Evolutionary conservation across 148 eudicot genomes (phyloP).

Genomic region (Agrostemma githago): DNA sequence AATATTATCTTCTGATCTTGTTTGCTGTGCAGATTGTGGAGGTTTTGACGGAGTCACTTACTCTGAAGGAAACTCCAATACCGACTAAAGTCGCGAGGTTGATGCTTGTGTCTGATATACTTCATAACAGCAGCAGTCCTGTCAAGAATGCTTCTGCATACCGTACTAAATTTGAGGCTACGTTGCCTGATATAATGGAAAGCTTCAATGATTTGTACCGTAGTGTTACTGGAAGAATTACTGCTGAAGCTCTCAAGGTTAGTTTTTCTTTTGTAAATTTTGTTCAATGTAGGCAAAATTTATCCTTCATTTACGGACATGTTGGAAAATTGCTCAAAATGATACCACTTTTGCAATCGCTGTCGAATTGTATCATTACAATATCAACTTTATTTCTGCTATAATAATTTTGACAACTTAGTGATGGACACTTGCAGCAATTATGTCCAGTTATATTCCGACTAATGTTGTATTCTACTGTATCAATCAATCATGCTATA

Average conservation of each 20-base stretch:
- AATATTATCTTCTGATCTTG: neutral
- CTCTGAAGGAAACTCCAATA: conserved; percentile 97
- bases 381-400: neutral
- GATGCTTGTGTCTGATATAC: conserved; percentile 96
- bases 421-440: neutral
- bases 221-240: conserved; percentile 85
- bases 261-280: conserved; percentile 10
- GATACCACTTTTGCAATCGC: neutral
- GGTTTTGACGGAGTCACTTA: conserved; percentile 90
- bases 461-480: neutral
- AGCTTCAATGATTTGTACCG: conserved; percentile 93
- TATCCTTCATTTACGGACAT: neutral
- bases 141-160: conserved; percentile 98
- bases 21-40: conserved; percentile 68
- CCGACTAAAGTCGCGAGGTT: conserved; percentile 98
- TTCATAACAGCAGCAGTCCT: conserved; percentile 97
- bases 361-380: neutral
- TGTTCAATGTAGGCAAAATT: neutral
- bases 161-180: conserved; percentile 94
- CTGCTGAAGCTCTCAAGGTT: conserved; percentile 97
- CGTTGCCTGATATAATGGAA: conserved; percentile 83
- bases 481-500: neutral
- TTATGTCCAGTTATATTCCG: neutral
- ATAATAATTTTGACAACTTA: neutral
- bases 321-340: neutral